Conservation (phyloP, 2,329 filamentous ascomycete genomes). For the Fusarium abutilonis region DNA sequence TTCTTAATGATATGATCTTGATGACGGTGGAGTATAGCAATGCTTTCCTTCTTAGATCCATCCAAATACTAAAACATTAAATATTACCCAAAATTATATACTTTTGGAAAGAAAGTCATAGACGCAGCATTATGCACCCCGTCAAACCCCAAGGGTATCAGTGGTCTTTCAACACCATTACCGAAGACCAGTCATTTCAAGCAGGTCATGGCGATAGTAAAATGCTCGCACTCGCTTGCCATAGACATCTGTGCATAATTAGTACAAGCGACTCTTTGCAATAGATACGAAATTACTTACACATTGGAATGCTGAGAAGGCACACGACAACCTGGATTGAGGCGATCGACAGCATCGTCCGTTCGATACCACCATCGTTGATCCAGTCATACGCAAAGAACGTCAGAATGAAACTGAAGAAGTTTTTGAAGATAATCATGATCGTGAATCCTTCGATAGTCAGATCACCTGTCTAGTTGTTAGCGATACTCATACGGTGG, state of each 20-base stretch:
- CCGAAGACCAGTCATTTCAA: slow-evolving; percentile 54
- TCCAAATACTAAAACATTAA: slow-evolving; percentile 12
- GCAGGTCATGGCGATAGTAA: slow-evolving; percentile 78
- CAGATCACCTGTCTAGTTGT: slow-evolving; percentile 68
- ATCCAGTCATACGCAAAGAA: slow-evolving; percentile 89
- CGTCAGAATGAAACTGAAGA: slow-evolving; percentile 88
- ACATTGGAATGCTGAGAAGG: slow-evolving; percentile 76
- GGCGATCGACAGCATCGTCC: slow-evolving; percentile 74
- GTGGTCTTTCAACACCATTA: slow-evolving; percentile 21
- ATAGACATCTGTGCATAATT: slow-evolving; percentile 68
- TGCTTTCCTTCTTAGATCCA: background rate
- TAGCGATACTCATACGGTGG: background rate
- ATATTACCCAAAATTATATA: background rate
- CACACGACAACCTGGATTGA: slow-evolving; percentile 83
- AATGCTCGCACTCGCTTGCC: slow-evolving; percentile 81
- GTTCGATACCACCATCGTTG: slow-evolving; percentile 67
- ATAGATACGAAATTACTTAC: slow-evolving; percentile 76
- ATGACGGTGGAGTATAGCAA: background rate
- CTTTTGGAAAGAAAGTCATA: background rate
- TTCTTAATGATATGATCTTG: background rate
- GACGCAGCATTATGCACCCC: background rate
- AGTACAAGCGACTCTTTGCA: background rate
- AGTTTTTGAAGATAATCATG: slow-evolving; percentile 92
- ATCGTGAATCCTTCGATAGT: slow-evolving; percentile 90
- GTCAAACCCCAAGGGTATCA: slow-evolving; percentile 33